A percentile compares a stretch with the other conserved stretches of the same genome.
phyloP scores from a whole-genome alignment of 306 rosid genomes.

The Lathyrus tuberosus region DNA sequence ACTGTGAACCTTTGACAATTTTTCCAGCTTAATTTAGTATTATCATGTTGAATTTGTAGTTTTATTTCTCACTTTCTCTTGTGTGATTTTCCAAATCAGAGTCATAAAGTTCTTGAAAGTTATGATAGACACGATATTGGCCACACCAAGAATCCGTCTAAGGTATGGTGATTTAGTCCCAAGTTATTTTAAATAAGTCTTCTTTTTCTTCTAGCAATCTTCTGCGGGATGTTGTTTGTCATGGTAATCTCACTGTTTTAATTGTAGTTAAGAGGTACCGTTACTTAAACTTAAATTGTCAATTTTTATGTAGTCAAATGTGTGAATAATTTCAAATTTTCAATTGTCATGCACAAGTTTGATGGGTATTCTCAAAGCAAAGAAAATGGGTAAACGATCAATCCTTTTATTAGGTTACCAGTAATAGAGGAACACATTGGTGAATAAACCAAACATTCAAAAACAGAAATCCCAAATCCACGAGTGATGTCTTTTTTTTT shows the following conservation, averaged over 20 bases:
- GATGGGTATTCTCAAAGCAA: constrained; percentile 23
- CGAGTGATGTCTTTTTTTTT: background rate
- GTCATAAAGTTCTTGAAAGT: constrained; percentile 48
- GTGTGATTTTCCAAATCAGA: constrained; percentile 33
- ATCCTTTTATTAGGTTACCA: constrained; percentile 27
- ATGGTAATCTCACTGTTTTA: constrained; percentile 21
- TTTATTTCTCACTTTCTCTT: constrained; percentile 5
- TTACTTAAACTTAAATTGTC: background rate
- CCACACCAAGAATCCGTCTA: constrained; percentile 36
- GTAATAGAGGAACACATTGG: constrained; percentile 2
- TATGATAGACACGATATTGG: constrained; percentile 33
- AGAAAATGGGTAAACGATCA: background rate
- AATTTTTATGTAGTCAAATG: constrained; percentile 28
- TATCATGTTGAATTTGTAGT: constrained; percentile 31
- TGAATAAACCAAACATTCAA: constrained; percentile 16
- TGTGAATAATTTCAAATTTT: constrained; percentile 11
- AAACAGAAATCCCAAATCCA: constrained; percentile 13
- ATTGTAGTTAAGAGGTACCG: background rate
- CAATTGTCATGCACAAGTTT: constrained; percentile 18
- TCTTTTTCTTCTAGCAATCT: constrained; percentile 16
- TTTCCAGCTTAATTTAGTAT: constrained; percentile 28
- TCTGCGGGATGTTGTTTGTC: constrained; percentile 27
- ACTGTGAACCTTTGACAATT: constrained; percentile 18
- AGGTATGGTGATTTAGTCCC: constrained; percentile 49
- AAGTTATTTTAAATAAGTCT: constrained; percentile 2